Conservation (phyloP, 305 asterid species). For the Solanum chacoense region DNA sequence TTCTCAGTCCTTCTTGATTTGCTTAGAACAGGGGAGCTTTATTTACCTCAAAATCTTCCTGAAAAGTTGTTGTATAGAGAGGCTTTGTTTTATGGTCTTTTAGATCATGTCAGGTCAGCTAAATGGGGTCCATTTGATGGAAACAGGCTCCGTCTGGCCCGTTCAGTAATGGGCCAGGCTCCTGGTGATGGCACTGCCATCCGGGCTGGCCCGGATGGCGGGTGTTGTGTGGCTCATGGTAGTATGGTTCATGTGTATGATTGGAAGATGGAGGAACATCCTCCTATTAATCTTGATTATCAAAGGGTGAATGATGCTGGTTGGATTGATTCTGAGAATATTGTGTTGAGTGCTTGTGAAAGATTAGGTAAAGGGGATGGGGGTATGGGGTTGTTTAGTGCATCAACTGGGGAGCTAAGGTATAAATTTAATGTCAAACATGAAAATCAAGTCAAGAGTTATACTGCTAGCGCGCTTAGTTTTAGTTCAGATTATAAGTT, state of each 20-base stretch:
- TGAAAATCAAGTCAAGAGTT: slow-evolving; percentile 56
- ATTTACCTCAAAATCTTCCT: slow-evolving; percentile 50
- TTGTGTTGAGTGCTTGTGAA: slow-evolving; percentile 75
- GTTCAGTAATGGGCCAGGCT: slow-evolving; percentile 52
- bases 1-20: slow-evolving; percentile 77
- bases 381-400: slow-evolving; percentile 70
- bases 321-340: slow-evolving; percentile 56
- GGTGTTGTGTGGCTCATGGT: slow-evolving; percentile 92
- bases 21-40: slow-evolving; percentile 79
- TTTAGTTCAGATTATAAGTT: slow-evolving; percentile 48
- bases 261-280: slow-evolving; percentile 85
- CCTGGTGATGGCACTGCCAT: slow-evolving; percentile 92
- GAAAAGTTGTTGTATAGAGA: slow-evolving; percentile 59
- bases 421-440: slow-evolving; percentile 62
- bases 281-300: slow-evolving; percentile 69
- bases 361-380: slow-evolving; percentile 77
- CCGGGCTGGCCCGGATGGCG: slow-evolving; percentile 83
- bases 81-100: slow-evolving; percentile 64
- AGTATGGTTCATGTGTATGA: slow-evolving; percentile 91
- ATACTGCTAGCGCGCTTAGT: slow-evolving; percentile 73
- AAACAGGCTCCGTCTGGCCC: slow-evolving; percentile 41
- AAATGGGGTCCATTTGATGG: slow-evolving; percentile 87
- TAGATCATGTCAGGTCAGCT: slow-evolving; percentile 68
- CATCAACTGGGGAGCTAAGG: slow-evolving; percentile 55
- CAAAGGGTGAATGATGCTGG: slow-evolving; percentile 78